phyloP scores from a whole-genome alignment of 495 filamentous ascomycete species.

The Neurospora sp. region DNA sequence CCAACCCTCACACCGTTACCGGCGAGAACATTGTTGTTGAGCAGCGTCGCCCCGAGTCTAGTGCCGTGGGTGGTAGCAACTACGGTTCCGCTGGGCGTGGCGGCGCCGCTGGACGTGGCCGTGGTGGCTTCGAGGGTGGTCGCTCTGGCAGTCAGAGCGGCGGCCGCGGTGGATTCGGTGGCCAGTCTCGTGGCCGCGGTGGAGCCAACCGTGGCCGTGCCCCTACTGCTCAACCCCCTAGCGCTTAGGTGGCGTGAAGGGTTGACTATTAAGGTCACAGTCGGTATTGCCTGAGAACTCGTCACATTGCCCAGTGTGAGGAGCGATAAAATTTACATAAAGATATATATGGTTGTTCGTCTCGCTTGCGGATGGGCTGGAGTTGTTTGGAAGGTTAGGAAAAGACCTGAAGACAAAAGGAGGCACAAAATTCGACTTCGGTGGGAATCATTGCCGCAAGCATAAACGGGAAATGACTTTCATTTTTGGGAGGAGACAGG shows the following conservation, averaged over 20 bases:
- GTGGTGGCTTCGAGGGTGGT: conserved; percentile 49
- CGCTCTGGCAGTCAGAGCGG: conserved; percentile 52
- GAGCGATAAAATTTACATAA: background rate
- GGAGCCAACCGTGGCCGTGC: conserved; percentile 45
- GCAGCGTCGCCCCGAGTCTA: conserved; percentile 70
- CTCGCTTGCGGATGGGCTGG: conserved; percentile 3
- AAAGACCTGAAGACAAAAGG: background rate
- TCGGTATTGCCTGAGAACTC: background rate
- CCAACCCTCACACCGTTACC: conserved; percentile 80
- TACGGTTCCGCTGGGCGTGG: conserved; percentile 49
- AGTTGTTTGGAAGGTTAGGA: conserved; percentile 3
- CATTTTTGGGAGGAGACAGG: background rate
- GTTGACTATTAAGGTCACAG: background rate
- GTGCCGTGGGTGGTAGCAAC: conserved; percentile 53
- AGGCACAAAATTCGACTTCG: background rate
- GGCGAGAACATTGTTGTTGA: conserved; percentile 77
- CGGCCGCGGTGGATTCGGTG: conserved; percentile 55
- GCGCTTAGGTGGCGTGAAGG: conserved; percentile 14
- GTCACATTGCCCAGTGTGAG: background rate
- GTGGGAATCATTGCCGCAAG: background rate
- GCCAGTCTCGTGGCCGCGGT: conserved; percentile 44
- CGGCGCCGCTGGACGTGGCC: conserved; percentile 49
- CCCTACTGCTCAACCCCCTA: conserved; percentile 21
- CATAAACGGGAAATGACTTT: background rate
- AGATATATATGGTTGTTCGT: conserved; percentile 2